Evolutionary conservation across 805 yeast species (phyloP).

Genomic region (Candida peoriensis): DNA sequence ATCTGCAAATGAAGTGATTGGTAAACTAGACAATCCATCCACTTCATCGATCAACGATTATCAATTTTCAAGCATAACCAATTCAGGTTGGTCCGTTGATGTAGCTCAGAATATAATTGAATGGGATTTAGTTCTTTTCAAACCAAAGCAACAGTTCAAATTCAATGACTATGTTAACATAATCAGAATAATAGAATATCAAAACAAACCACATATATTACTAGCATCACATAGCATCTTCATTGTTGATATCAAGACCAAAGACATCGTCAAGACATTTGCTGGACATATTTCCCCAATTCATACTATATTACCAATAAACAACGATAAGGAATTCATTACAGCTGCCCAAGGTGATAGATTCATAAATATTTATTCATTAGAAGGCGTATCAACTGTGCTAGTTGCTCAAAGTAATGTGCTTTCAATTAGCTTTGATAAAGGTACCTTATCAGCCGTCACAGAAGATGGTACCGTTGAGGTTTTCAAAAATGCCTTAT

Average conservation of each 20-base stretch:
- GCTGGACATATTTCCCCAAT: constrained; percentile 79
- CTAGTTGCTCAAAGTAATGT: constrained; percentile 70
- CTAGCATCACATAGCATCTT: constrained; percentile 65
- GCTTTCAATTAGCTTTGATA: constrained; percentile 35
- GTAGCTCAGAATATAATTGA: constrained; percentile 51
- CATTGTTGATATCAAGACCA: constrained; percentile 39
- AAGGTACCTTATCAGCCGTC: constrained; percentile 42
- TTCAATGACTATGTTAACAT: constrained; percentile 27
- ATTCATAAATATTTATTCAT: constrained; percentile 66
- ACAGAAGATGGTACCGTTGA: constrained; percentile 78
- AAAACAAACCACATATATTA: constrained; percentile 38
- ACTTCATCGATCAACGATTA: constrained; percentile 46
- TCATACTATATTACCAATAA: constrained; percentile 38
- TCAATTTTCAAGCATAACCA: constrained; percentile 36
- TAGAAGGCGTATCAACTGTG: constrained; percentile 42
- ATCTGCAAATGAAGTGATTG: constrained; percentile 47
- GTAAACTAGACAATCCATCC: constrained; percentile 43
- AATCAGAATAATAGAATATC: constrained; percentile 26
- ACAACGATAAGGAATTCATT: constrained; percentile 39
- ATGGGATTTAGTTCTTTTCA: constrained; percentile 51
- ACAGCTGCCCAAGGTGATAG: constrained; percentile 79
- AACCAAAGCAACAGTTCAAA: constrained; percentile 37
- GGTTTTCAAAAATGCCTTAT: constrained; percentile 56
- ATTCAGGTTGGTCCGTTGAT: constrained; percentile 57
- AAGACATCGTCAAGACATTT: constrained; percentile 42